Percentiles rank a stretch among this genome's conserved stretches.
Conservation (phyloP, 306 rosid species). For the Pyrus bretschneideri region DNA sequence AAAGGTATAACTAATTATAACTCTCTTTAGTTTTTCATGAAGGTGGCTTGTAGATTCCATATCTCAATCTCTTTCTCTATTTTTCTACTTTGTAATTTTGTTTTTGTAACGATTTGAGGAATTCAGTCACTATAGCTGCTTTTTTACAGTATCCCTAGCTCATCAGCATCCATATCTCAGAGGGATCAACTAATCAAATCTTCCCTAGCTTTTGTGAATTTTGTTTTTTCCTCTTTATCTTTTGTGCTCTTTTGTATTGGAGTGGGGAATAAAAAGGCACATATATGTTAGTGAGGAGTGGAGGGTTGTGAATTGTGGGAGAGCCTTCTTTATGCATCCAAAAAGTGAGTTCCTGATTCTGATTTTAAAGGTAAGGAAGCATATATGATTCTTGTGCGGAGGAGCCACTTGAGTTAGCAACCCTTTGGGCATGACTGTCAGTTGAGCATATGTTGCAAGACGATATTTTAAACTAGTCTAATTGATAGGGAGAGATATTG, state of each 20-base stretch:
- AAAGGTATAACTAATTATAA: slow-evolving; percentile 5
- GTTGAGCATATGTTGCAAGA: slow-evolving; percentile 28
- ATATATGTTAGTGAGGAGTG: slow-evolving; percentile 27
- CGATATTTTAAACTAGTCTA: background rate
- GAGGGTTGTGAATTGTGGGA: slow-evolving; percentile 36
- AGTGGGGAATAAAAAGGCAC: slow-evolving; percentile 19
- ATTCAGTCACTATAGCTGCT: slow-evolving; percentile 20
- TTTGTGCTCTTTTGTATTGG: slow-evolving; percentile 10
- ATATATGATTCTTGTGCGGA: slow-evolving; percentile 41
- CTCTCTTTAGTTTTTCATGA: slow-evolving; percentile 21
- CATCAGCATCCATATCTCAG: slow-evolving; percentile 12
- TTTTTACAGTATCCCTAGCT: slow-evolving; percentile 15
- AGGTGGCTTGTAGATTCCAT: slow-evolving; percentile 42
- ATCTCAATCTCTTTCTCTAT: slow-evolving; percentile 16
- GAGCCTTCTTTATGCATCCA: slow-evolving; percentile 17
- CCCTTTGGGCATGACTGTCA: slow-evolving; percentile 38
- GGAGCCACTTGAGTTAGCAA: slow-evolving; percentile 31
- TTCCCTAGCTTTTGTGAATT: slow-evolving; percentile 32
- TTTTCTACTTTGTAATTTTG: slow-evolving; percentile 22
- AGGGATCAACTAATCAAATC: slow-evolving; percentile 28
- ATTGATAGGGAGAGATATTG: too few species aligned
- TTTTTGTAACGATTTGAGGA: slow-evolving; percentile 21
- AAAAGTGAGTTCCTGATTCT: slow-evolving; percentile 64
- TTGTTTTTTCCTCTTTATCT: slow-evolving; percentile 19
- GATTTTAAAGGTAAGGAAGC: slow-evolving; percentile 26